Conservation (phyloP, 352 stramenopile genomes). For the Phytopythium kandeliae region DNA sequence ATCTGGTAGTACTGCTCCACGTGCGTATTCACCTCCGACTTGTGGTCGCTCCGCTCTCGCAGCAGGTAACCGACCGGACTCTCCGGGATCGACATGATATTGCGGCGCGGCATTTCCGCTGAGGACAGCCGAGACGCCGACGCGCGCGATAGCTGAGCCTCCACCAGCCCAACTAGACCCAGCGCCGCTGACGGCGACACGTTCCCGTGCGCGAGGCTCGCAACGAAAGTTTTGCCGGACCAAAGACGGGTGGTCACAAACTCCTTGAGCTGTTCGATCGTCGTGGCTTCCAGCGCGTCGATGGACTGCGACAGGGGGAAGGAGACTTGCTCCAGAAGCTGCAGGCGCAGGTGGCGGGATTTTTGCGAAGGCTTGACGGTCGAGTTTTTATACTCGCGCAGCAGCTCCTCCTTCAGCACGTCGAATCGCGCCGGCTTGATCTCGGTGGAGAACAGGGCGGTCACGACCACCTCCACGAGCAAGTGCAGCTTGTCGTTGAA, state of each 20-base stretch:
- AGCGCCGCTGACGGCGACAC: conserved; percentile 25
- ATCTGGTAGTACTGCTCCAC: conserved; percentile 88
- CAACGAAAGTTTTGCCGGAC: conserved; percentile 36
- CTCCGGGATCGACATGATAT: conserved; percentile 53
- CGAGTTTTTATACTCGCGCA: conserved; percentile 63
- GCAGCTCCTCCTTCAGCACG: conserved; percentile 60
- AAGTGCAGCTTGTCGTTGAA: conserved; percentile 74
- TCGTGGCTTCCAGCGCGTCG: conserved; percentile 33
- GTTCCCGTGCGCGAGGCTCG: conserved; percentile 75
- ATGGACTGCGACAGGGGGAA: conserved; percentile 46
- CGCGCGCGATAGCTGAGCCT: conserved; percentile 32
- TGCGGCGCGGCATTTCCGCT: conserved; percentile 34
- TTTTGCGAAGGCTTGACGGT: conserved; percentile 53
- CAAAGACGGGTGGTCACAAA: conserved; percentile 48
- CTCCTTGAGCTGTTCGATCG: conserved; percentile 22
- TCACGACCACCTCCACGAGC: conserved; percentile 56
- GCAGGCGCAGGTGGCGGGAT: conserved; percentile 56
- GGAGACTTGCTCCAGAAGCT: conserved; percentile 44
- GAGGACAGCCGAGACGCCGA: conserved; percentile 11
- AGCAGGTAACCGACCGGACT: conserved; percentile 40
- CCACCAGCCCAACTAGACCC: conserved; percentile 32
- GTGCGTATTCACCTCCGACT: conserved; percentile 75
- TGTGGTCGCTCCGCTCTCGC: conserved; percentile 60
- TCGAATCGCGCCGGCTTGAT: conserved; percentile 51
- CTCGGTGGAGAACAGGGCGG: conserved; percentile 40